A percentile compares a stretch with the other conserved stretches of the same genome.
phyloP scores from a whole-genome alignment of 1,139 yeast genomes.

The Diutina catenulata region DNA sequence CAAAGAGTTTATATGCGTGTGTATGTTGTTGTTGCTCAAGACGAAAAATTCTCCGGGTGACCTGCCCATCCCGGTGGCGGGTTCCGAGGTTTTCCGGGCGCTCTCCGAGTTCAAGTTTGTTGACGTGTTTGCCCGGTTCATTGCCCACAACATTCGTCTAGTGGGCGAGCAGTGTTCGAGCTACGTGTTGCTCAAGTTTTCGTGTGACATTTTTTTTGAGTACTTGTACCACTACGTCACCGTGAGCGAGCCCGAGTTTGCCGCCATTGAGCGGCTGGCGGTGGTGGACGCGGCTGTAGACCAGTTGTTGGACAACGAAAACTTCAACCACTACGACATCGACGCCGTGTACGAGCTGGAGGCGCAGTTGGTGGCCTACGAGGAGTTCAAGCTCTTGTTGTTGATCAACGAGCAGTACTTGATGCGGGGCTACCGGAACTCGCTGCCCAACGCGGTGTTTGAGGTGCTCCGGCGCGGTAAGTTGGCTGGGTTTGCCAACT shows the following conservation, averaged over 20 bases:
- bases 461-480: slow-evolving; percentile 33
- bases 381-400: slow-evolving; percentile 62
- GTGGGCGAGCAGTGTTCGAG: slow-evolving; percentile 14
- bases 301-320: slow-evolving; percentile 40
- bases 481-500: slow-evolving; percentile 27
- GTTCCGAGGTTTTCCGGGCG: slow-evolving; percentile 15
- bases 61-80: slow-evolving; percentile 8
- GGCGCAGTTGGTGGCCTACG: slow-evolving; percentile 51
- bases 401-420: slow-evolving; percentile 78
- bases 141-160: slow-evolving; percentile 19
- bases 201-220: slow-evolving; percentile 33
- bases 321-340: slow-evolving; percentile 26
- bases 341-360: slow-evolving; percentile 38
- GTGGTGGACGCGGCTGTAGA: slow-evolving; percentile 32
- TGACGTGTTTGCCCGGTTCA: slow-evolving; percentile 30
- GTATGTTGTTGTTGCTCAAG: slow-evolving; percentile 23
- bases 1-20: slow-evolving; percentile 28
- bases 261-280: slow-evolving; percentile 16
- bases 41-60: slow-evolving; percentile 14
- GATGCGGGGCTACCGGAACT: slow-evolving; percentile 36
- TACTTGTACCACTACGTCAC: slow-evolving; percentile 27
- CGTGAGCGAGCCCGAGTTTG: slow-evolving; percentile 24
- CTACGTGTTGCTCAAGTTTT: slow-evolving; percentile 25
- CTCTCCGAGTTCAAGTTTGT: slow-evolving; percentile 34
- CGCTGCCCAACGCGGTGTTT: slow-evolving; percentile 34